These are phyloP conservation scores for Scutellaria baicalensis DNA, from an alignment of 257 asterid genomes.

Conservation along the genomic window DNA sequence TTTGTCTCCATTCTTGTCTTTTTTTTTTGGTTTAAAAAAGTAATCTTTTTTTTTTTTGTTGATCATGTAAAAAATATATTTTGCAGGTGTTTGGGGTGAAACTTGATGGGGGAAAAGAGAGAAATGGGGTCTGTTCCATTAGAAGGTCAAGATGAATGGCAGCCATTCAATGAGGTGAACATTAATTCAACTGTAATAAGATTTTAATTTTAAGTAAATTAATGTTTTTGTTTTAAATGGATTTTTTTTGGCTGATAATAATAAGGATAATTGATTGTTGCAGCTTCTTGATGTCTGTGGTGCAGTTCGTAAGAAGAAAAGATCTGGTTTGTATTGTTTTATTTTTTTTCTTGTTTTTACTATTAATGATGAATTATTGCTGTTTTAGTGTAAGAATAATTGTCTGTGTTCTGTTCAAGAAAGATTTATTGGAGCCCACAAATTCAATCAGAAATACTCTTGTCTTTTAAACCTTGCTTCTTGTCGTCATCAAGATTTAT, in stretches of 20 bases:
- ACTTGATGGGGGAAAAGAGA: constrained; percentile 8
- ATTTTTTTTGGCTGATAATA: not conserved
- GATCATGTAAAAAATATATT: constrained; percentile 10
- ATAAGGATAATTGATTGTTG: constrained; percentile 6
- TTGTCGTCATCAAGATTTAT: too few species aligned
- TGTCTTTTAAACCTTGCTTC: too few species aligned
- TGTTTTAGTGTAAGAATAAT: not conserved
- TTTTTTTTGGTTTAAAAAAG: not conserved
- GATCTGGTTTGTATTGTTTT: constrained; percentile 42
- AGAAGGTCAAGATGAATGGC: constrained; percentile 30
- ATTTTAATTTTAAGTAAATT: not conserved
- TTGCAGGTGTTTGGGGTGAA: not conserved
- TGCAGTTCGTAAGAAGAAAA: constrained; percentile 45
- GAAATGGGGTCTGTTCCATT: constrained; percentile 37
- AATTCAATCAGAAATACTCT: too few species aligned
- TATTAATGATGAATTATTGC: not conserved
- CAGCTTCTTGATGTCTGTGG: constrained; percentile 35
- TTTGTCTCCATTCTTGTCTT: not conserved
- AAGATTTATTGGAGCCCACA: too few species aligned
- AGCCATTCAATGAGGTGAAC: constrained; percentile 27
- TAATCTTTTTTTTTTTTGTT: not conserved
- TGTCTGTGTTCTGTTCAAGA: too few species aligned
- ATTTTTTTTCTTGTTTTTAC: too few species aligned
- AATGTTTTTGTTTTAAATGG: not conserved
- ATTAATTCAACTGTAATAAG: not conserved